Evolutionary conservation across 371 early-diverging fungal genomes (phyloP).

Genomic region (Zancudomyces culisetae): DNA sequence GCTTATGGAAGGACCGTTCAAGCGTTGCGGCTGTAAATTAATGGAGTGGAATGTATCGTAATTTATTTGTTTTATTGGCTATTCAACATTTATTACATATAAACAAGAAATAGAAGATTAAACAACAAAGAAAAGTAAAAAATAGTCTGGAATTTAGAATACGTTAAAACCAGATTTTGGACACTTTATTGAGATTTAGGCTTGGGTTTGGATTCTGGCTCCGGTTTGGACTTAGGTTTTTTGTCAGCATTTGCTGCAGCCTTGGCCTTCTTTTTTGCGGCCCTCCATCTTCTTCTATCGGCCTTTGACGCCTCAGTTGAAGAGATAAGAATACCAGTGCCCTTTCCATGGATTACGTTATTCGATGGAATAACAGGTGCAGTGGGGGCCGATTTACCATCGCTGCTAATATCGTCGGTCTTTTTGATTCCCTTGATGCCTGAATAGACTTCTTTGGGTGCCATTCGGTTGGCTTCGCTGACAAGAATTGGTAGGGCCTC

Average conservation of each 20-base stretch:
- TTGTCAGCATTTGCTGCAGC: neutral
- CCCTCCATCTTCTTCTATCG: conserved; percentile 5
- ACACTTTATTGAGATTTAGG: neutral
- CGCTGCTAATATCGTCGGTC: neutral
- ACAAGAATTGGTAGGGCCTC: conserved; percentile 82
- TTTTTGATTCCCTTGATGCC: conserved; percentile 34
- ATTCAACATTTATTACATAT: neutral
- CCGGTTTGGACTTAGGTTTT: neutral
- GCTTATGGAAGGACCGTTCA: conserved; percentile 24
- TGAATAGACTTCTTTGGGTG: conserved; percentile 79
- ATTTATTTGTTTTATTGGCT: neutral
- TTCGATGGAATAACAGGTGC: neutral
- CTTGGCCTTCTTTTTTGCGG: conserved; percentile 1
- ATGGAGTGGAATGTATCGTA: neutral
- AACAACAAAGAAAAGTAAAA: neutral
- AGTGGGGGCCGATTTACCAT: neutral
- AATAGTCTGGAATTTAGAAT: neutral
- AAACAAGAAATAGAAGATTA: no score
- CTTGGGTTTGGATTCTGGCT: neutral
- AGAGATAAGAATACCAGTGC: conserved; percentile 3
- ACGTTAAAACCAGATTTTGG: no score
- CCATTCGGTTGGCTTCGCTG: conserved; percentile 57
- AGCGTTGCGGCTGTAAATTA: conserved; percentile 18
- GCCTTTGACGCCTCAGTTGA: conserved; percentile 1
- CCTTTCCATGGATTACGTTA: neutral